phyloP scores from a whole-genome alignment of 768 basidiomycete genomes.

The Agaricus sinodeliciosus region DNA sequence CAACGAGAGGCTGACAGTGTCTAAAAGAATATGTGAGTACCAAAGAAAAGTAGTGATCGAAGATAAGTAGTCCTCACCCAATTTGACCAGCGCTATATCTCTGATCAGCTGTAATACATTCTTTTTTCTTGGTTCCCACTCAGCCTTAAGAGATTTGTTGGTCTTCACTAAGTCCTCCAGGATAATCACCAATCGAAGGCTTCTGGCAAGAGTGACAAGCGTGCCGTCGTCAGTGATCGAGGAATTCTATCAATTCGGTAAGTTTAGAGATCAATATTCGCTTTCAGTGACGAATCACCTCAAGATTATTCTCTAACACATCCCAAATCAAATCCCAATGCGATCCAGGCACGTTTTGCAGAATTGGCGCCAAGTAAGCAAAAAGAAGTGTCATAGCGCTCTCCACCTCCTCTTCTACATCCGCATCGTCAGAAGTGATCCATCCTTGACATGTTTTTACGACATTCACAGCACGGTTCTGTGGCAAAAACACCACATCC shows the following conservation, averaged over 20 bases:
- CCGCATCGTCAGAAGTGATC: conserved; percentile 62
- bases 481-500: conserved; percentile 77
- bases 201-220: conserved; percentile 60
- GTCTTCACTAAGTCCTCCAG: conserved; percentile 65
- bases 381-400: conserved; percentile 71
- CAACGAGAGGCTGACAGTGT: conserved; percentile 26
- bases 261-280: neutral
- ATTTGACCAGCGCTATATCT: conserved; percentile 46
- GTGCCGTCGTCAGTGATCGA: conserved; percentile 51
- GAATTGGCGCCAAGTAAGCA: conserved; percentile 70
- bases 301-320: conserved; percentile 79
- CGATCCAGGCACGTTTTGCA: conserved; percentile 78
- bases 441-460: conserved; percentile 82
- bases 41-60: neutral
- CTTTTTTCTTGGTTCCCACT: conserved; percentile 57
- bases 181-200: conserved; percentile 57
- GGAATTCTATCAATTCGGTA: conserved; percentile 37
- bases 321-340: conserved; percentile 97
- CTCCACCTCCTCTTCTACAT: conserved; percentile 75
- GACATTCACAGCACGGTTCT: conserved; percentile 80
- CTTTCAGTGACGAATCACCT: conserved; percentile 43
- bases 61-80: conserved; percentile 35
- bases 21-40: conserved; percentile 8
- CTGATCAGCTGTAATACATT: conserved; percentile 51
- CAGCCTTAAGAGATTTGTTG: conserved; percentile 66